A percentile compares a stretch with the other conserved stretches of the same genome.
Evolutionary conservation across 371 early-diverging fungal species (phyloP).

Genomic region (Mortierella sp.): DNA sequence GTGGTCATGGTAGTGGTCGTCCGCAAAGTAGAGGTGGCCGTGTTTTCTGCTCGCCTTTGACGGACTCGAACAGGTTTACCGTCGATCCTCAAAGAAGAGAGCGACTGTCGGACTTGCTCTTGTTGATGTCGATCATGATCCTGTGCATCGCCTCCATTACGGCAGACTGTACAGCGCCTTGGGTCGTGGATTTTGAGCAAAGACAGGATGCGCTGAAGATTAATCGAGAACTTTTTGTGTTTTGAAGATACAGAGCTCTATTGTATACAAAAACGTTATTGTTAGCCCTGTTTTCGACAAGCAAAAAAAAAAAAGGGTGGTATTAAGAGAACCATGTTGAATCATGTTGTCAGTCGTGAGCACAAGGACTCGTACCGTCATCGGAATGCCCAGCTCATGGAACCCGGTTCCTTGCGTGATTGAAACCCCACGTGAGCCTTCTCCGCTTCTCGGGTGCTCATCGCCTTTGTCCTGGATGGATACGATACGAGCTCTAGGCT

Average conservation of each 20-base stretch:
- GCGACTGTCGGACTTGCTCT: background rate
- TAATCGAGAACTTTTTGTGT: conserved; percentile 28
- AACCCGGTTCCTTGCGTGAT: background rate
- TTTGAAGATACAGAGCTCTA: conserved; percentile 11
- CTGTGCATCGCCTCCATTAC: conserved; percentile 19
- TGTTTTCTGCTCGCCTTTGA: background rate
- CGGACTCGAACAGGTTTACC: conserved; percentile 3
- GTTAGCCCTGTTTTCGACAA: no score
- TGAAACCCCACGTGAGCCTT: no score
- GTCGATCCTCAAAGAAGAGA: conserved; percentile 1
- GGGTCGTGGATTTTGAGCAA: conserved; percentile 41
- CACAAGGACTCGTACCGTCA: conserved; percentile 8
- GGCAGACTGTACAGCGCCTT: conserved; percentile 34
- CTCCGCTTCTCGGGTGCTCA: no score
- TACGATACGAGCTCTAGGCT: no score
- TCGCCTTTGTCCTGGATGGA: no score
- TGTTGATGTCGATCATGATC: conserved; percentile 9
- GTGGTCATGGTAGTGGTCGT: background rate
- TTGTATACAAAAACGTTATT: background rate
- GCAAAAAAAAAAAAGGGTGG: no score
- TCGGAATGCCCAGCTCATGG: conserved; percentile 8
- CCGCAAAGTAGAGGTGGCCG: background rate
- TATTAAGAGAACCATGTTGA: no score
- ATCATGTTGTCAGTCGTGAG: background rate
- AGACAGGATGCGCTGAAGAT: conserved; percentile 28